Evolutionary conservation across 768 basidiomycete genomes (phyloP).

Genomic region (Artomyces pyxidatus): DNA sequence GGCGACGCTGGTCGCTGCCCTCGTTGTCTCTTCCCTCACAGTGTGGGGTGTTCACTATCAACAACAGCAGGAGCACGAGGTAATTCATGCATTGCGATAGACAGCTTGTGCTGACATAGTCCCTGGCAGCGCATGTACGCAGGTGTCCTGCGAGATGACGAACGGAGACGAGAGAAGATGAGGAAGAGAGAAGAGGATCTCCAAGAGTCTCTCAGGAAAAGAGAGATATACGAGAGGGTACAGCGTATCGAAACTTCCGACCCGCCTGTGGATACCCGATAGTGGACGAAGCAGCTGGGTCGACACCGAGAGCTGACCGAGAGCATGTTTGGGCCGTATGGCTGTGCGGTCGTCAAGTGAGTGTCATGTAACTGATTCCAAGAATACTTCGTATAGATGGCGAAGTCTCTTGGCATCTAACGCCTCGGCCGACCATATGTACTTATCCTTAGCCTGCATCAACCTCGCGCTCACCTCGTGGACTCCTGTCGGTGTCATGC

Average conservation of each 20-base stretch:
- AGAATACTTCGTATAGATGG: too few species aligned
- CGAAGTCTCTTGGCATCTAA: too few species aligned
- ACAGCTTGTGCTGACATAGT: neutral
- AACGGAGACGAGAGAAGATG: constrained; percentile 66
- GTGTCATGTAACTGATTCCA: too few species aligned
- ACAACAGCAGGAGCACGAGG: constrained; percentile 77
- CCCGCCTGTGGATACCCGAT: too few species aligned
- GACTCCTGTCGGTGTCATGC: too few species aligned
- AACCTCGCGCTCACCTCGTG: too few species aligned
- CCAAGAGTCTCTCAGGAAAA: constrained; percentile 51
- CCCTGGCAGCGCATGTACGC: constrained; percentile 76
- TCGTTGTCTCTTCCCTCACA: constrained; percentile 55
- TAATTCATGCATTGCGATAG: constrained; percentile 29
- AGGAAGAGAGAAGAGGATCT: constrained; percentile 55
- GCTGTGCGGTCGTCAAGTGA: too few species aligned
- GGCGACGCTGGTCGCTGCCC: constrained; percentile 60
- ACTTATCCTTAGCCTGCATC: too few species aligned
- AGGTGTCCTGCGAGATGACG: constrained; percentile 86
- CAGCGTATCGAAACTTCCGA: constrained; percentile 29
- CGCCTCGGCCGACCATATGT: too few species aligned
- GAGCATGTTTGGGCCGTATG: too few species aligned
- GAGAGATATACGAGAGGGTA: constrained; percentile 55
- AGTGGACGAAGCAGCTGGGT: too few species aligned
- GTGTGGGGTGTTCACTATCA: constrained; percentile 89
- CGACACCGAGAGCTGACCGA: too few species aligned